Evolutionary conservation across 495 filamentous ascomycete genomes (phyloP).

Genomic region (Articulospora tetracladia): DNA sequence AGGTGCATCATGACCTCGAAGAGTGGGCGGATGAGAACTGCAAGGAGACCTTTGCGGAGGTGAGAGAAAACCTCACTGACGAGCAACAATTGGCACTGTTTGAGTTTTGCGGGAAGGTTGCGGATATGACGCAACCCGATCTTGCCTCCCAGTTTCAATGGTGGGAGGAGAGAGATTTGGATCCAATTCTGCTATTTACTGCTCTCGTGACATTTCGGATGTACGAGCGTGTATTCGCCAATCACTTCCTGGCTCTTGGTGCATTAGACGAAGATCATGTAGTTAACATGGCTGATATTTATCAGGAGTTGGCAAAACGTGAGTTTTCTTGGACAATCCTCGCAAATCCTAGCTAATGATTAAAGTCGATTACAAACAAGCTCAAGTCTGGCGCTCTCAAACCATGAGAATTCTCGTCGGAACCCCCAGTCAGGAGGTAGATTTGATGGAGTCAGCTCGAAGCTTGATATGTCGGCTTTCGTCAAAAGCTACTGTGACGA

Average conservation of each 20-base stretch:
- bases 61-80: neutral
- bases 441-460: neutral
- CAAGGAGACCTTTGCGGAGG: neutral
- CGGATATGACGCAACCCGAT: neutral
- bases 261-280: neutral
- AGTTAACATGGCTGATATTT: neutral
- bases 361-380: neutral
- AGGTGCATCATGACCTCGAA: neutral
- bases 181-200: neutral
- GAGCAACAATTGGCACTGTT: neutral
- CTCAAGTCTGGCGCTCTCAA: neutral
- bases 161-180: neutral
- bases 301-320: neutral
- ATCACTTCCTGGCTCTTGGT: neutral
- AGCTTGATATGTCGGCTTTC: neutral
- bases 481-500: neutral
- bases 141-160: neutral
- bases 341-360: neutral
- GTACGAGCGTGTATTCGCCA: neutral
- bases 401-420: neutral
- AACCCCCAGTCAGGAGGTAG: neutral
- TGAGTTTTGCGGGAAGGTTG: neutral
- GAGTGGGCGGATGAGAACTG: slow-evolving; percentile 1
- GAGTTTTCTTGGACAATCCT: neutral
- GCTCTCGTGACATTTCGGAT: neutral